Percentiles rank a stretch among this genome's conserved stretches.
Conservation (phyloP, 129 eudicot species). For the carrot (Daucus carota) region DNA sequence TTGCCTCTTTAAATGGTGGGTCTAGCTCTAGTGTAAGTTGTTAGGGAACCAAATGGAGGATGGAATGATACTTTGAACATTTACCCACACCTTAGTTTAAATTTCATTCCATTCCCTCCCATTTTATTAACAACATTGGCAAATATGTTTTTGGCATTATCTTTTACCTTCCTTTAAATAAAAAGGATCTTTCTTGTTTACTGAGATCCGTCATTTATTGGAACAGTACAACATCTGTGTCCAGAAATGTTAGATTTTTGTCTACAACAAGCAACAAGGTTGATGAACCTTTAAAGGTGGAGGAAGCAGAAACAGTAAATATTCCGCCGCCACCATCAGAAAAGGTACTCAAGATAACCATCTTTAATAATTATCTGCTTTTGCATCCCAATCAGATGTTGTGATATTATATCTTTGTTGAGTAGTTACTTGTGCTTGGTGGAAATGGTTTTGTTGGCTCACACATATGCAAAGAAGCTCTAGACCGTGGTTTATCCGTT, state of each 20-base stretch:
- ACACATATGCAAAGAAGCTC: constrained; percentile 83
- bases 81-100: too few species aligned
- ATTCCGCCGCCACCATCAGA: constrained; percentile 76
- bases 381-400: background rate
- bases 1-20: too few species aligned
- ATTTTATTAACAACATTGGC: too few species aligned
- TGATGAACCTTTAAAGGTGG: constrained; percentile 51
- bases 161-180: too few species aligned
- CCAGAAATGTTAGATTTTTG: constrained; percentile 50
- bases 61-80: too few species aligned
- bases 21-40: too few species aligned
- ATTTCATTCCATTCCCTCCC: too few species aligned
- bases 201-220: background rate
- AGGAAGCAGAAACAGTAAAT: constrained; percentile 74
- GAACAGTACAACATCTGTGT: constrained; percentile 34
- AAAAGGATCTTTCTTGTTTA: background rate
- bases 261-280: constrained; percentile 49
- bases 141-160: background rate
- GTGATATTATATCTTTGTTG: constrained; percentile 7
- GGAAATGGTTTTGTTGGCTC: constrained; percentile 98
- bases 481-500: constrained; percentile 68
- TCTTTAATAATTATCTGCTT: background rate
- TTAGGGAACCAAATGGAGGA: too few species aligned
- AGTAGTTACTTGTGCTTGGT: constrained; percentile 85
- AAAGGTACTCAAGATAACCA: constrained; percentile 40